Evolutionary conservation across 2,329 filamentous ascomycete genomes (phyloP), one percentile per base, ranked within the genome.

Genomic region (Calonectria pseudoturangicola): DNA sequence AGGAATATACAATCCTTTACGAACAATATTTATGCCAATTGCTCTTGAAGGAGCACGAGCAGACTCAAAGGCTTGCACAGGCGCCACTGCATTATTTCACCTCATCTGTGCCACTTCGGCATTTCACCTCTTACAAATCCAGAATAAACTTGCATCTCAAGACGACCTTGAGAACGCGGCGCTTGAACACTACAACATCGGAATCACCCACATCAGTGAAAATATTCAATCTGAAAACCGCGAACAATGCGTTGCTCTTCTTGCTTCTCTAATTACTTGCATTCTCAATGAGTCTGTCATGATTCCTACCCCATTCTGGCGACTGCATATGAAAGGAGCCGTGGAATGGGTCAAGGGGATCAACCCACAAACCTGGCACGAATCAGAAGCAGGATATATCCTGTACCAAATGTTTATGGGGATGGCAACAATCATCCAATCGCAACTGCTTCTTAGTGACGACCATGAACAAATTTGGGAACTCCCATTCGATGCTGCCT

Each of bases 261-360:
- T 63, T 10, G 58, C 58, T 6, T 28, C 58, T 12, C 21, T 63
- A 4, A 63, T 63, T 7, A 63, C 36, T 12, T 33, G 25, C 5
- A 39, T 43, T 3, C 16, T 47, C 1, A 63, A 28, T 8, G 58
- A 63, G 21, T 16, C 58, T 39, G 41, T 63, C 21, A 63, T 39
- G 25, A 10, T 63, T 25, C 41, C 36, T 8, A 47, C 36, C n/a
- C 58, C 58, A 5, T 63, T 63, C 13, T 63, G 58, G 58, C 58
- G 58, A 5, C 7, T 43, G n/a, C 58, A 63, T 47, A 41, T 63
- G 7, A 33, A 63, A 21, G 58, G 58, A 9, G 58, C 58, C 10
- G 39, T 63, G 39, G 58, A 63, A 41, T 63, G 58, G 58, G 58
- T 63, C 8, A 63, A 45, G 9, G 16, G 2, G 7, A 13, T 63